phyloP scores from a whole-genome alignment of 2,329 filamentous ascomycete genomes.

The Xylaria digitata region DNA sequence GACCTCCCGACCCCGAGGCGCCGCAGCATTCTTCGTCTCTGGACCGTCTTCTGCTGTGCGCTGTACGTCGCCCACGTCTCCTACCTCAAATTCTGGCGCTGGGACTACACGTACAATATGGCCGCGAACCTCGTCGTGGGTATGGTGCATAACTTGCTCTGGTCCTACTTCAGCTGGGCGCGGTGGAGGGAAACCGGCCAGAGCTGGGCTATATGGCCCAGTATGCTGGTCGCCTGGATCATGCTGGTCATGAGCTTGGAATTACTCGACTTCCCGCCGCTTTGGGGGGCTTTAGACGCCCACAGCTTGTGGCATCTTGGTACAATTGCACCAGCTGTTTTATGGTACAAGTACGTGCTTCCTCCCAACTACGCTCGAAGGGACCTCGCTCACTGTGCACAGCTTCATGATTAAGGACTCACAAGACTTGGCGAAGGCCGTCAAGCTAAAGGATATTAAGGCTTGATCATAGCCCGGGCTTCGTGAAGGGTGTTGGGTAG shows the following conservation, averaged over 20 bases:
- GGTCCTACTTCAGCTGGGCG: constrained; percentile 84
- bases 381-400: constrained; percentile 21
- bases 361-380: background rate
- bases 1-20: constrained; percentile 65
- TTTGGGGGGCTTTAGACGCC: constrained; percentile 85
- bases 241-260: constrained; percentile 95
- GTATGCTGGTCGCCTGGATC: constrained; percentile 91
- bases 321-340: constrained; percentile 85
- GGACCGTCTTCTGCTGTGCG: constrained; percentile 77
- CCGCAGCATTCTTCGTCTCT: constrained; percentile 70
- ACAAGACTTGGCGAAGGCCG: constrained; percentile 75
- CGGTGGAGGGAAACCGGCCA: constrained; percentile 78
- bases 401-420: constrained; percentile 91
- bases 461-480: constrained; percentile 56
- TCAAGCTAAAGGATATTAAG: constrained; percentile 71
- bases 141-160: constrained; percentile 81
- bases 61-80: constrained; percentile 82
- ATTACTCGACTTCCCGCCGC: constrained; percentile 90
- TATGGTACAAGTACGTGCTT: constrained; percentile 91
- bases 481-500: background rate
- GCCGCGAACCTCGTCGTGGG: constrained; percentile 88
- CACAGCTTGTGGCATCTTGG: constrained; percentile 97
- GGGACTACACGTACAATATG: constrained; percentile 99
- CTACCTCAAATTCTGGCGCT: constrained; percentile 86
- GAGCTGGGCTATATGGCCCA: constrained; percentile 88